Evolutionary conservation across 371 early-diverging fungal species (phyloP).

Genomic region (Saksenaea oblongispora): DNA sequence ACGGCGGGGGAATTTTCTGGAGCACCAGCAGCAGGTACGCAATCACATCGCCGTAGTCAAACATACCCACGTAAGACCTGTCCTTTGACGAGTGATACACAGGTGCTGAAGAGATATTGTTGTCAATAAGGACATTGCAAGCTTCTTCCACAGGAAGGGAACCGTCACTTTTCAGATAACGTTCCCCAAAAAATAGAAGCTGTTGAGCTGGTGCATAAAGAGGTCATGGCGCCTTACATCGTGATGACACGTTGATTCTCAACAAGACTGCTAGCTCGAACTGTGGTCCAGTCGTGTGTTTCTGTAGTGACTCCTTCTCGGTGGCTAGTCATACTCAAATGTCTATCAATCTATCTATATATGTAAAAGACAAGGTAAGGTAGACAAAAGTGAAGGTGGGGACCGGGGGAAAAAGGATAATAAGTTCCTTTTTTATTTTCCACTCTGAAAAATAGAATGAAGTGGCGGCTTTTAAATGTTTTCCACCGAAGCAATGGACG

Average conservation of each 20-base stretch:
- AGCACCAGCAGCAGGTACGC: conserved; percentile 44
- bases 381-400: too few species aligned
- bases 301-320: conserved; percentile 60
- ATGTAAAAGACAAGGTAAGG: too few species aligned
- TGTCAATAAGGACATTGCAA: conserved; percentile 40
- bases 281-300: conserved; percentile 59
- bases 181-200: conserved; percentile 7
- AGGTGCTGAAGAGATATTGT: conserved; percentile 72
- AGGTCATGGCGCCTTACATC: conserved; percentile 38
- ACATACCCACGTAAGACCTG: conserved; percentile 75
- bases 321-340: conserved; percentile 16
- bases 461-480: too few species aligned
- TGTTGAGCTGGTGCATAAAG: neutral
- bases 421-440: too few species aligned
- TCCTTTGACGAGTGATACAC: conserved; percentile 55
- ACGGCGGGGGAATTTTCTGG: conserved; percentile 24
- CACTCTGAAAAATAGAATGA: too few species aligned
- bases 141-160: conserved; percentile 51
- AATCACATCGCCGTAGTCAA: conserved; percentile 81
- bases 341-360: too few species aligned
- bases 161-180: conserved; percentile 30
- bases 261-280: conserved; percentile 48
- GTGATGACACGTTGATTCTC: conserved; percentile 54
- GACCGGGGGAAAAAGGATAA: too few species aligned
- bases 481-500: too few species aligned